These are phyloP conservation scores for Kalaharituber pfeilii DNA, from an alignment of 2,329 filamentous ascomycete genomes.

Conservation along the genomic window DNA sequence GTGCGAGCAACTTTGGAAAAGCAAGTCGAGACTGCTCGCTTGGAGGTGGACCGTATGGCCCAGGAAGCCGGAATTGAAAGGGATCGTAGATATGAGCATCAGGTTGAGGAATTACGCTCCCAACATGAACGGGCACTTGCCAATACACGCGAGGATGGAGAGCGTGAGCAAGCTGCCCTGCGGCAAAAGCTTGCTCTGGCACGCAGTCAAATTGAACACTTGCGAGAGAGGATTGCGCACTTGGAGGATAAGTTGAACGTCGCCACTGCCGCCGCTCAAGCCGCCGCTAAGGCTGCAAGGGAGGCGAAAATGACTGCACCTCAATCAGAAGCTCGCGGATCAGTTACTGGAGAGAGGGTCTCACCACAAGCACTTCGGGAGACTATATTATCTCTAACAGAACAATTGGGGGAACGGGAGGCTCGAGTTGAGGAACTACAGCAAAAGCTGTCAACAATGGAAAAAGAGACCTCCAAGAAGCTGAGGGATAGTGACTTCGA, in stretches of 20 bases:
- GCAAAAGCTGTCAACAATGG: constrained; percentile 46
- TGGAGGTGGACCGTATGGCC: constrained; percentile 36
- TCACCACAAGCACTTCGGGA: constrained; percentile 53
- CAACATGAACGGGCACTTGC: constrained; percentile 58
- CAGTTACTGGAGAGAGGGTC: constrained; percentile 42
- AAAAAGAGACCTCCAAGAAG: constrained; percentile 62
- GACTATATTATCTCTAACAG: constrained; percentile 88
- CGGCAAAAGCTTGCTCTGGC: constrained; percentile 66
- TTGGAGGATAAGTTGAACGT: constrained; percentile 85
- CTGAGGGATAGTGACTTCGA: constrained; percentile 86
- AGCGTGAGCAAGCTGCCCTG: constrained; percentile 61
- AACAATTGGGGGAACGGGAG: constrained; percentile 90
- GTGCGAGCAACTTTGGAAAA: constrained; percentile 61
- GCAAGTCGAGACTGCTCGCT: constrained; percentile 40
- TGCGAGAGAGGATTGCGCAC: constrained; percentile 68
- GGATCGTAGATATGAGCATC: constrained; percentile 44
- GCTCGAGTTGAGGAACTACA: constrained; percentile 76
- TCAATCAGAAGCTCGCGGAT: constrained; percentile 24
- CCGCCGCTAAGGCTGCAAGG: constrained; percentile 43
- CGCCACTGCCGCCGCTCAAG: constrained; percentile 67
- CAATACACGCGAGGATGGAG: constrained; percentile 62
- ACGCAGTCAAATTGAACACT: constrained; percentile 65
- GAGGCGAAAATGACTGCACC: constrained; percentile 24
- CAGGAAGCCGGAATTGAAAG: constrained; percentile 40
- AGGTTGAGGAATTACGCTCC: constrained; percentile 55